A percentile compares a stretch with the other conserved stretches of the same genome.
These are phyloP conservation scores for Yamadazyma kanchanaburiensis DNA, from an alignment of 1,139 yeast genomes.

Conservation along the genomic window DNA sequence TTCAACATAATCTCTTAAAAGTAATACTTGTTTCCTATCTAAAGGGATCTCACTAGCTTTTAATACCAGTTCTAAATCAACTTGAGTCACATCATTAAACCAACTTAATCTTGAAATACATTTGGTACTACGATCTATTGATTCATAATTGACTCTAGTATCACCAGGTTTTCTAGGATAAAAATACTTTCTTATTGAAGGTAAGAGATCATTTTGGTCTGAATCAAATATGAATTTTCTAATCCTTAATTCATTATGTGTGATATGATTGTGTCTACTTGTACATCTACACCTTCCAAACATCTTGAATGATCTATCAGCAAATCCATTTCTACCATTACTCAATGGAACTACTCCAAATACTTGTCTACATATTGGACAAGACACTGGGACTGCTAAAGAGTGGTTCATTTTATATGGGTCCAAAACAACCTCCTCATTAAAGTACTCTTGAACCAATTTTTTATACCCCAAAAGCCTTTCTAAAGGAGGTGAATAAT, in stretches of 20 bases:
- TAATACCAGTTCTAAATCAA: not conserved
- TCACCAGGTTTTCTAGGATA: not conserved
- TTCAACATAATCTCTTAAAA: slow-evolving; percentile 5
- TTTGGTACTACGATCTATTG: not conserved
- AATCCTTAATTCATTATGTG: slow-evolving; percentile 18
- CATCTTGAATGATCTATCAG: slow-evolving; percentile 15
- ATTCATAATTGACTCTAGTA: too few species aligned
- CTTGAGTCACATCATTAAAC: not conserved
- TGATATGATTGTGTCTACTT: not conserved
- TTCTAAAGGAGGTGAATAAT: slow-evolving; percentile 3
- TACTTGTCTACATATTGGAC: slow-evolving; percentile 18
- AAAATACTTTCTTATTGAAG: slow-evolving; percentile 2
- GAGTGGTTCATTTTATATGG: too few species aligned
- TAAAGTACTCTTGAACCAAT: slow-evolving; percentile 1
- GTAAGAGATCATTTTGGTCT: not conserved
- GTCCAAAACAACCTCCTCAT: slow-evolving; percentile 5
- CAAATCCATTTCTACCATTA: slow-evolving; percentile 18
- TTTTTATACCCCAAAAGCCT: not conserved
- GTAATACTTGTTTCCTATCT: not conserved
- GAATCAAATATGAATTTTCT: slow-evolving; percentile 11
- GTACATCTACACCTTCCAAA: not conserved
- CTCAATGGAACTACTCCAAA: slow-evolving; percentile 13
- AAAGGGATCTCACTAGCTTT: not conserved
- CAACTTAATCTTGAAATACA: not conserved
- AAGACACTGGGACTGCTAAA: slow-evolving; percentile 9